Base-by-base conservation (phyloP, 2,329 filamentous ascomycete genomes). In the Talaromyces rugulosus region DNA sequence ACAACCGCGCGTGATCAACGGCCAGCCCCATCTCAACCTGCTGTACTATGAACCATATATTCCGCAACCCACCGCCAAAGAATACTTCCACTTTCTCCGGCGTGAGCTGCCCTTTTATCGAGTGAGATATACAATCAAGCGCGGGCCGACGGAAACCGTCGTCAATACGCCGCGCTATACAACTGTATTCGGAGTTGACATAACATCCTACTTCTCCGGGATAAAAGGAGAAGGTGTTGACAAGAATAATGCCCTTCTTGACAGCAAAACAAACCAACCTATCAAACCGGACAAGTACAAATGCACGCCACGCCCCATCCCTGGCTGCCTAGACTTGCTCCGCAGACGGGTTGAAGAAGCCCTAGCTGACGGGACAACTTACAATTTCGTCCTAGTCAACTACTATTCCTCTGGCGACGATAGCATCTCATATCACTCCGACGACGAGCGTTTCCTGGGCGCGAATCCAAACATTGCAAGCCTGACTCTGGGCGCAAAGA, bases 341-440 rank as follows among this genome's bases (percentile, higher is more conserved):
- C 83, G 87, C 9, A 76, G 74, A 36, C 80, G 85, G 9, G 86
- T 89, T 1, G 89, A 94, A 73, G 80, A 82, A 4, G 84, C 85
- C 0, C 90, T 88, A 0, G 82, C 82, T n/a, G 84, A 63, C 28
- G 58, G 58, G 3, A 63, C 85, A 68, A 81, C 71, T 0, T 94
- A 89, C 76, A 94, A 94, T 71, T 91, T 93, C 71, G 90, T 87
- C 63, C 81, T 94, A 1, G 89, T 94, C 4, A 94, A 94, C 70
- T 94, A 94, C 77, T 94, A 94, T 70, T 87, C 88, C n/a, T 85
- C 84, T 3, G 90, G 90, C 0, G 79, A 85, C 5, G 90, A 94
- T 72, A 91, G 88, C 66, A 94, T 94, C 56, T 84, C 87, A 11
- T 94, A 89, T 69, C 90, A 94, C 74, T 90, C 87, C 56, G 91